A percentile compares a stretch with the other conserved stretches of the same genome.
These are phyloP conservation scores for Calonectria leucothoes DNA, from an alignment of 2,329 filamentous ascomycete genomes.

Conservation along the genomic window DNA sequence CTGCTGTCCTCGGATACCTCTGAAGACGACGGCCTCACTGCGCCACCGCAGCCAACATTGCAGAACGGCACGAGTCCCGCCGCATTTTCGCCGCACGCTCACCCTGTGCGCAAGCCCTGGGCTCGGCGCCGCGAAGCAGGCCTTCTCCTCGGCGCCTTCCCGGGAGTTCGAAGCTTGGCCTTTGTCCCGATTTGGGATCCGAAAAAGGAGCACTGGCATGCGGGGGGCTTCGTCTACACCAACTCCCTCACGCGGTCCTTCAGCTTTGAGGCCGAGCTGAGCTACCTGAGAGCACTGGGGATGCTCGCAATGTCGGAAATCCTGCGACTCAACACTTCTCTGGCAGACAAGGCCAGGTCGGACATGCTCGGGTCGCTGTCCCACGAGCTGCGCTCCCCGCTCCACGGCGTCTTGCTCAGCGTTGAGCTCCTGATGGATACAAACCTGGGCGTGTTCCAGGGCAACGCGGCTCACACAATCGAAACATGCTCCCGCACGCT, in stretches of 20 bases:
- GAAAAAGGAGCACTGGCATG: constrained; percentile 58
- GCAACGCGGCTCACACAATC: constrained; percentile 59
- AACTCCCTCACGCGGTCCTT: constrained; percentile 56
- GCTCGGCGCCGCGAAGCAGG: too few relatives aligned
- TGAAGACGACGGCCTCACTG: too few relatives aligned
- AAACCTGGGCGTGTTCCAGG: constrained; percentile 57
- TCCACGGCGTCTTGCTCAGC: constrained; percentile 69
- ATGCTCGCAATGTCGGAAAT: constrained; percentile 69
- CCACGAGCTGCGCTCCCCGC: constrained; percentile 70
- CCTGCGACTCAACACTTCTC: constrained; percentile 53
- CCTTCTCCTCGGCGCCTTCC: constrained; percentile 51
- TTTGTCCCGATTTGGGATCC: constrained; percentile 62
- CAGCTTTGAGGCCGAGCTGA: constrained; percentile 59
- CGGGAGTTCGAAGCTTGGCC: constrained; percentile 57
- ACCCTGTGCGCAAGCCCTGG: too few relatives aligned
- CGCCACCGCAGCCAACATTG: constrained; percentile 42
- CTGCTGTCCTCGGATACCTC: too few relatives aligned
- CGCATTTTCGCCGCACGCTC: too few relatives aligned
- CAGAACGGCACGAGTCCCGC: too few relatives aligned
- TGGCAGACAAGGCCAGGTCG: constrained; percentile 61
- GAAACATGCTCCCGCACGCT: constrained; percentile 63
- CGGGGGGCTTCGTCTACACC: constrained; percentile 63
- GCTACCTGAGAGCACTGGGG: constrained; percentile 62
- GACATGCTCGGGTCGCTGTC: constrained; percentile 71
- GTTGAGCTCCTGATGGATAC: constrained; percentile 67